These are phyloP conservation scores for Suillus decipiens DNA, from an alignment of 768 basidiomycete species.

Conservation along the genomic window DNA sequence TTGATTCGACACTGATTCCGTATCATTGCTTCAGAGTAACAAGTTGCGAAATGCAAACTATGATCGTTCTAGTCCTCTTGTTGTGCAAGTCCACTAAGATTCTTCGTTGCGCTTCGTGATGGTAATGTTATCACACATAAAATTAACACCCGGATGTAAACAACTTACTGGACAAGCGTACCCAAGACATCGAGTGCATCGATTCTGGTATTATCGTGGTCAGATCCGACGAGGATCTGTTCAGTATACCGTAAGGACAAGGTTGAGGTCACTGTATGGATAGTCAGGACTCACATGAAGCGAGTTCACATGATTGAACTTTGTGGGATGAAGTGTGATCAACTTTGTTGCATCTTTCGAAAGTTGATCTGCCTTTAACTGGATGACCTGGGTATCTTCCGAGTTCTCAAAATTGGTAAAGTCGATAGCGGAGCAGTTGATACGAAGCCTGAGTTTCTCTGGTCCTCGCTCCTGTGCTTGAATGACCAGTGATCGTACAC, in stretches of 20 bases:
- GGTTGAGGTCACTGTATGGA: not conserved
- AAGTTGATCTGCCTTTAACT: constrained; percentile 51
- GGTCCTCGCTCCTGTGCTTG: constrained; percentile 53
- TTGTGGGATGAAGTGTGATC: constrained; percentile 60
- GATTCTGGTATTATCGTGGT: constrained; percentile 70
- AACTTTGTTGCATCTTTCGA: constrained; percentile 35
- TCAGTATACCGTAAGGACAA: not conserved
- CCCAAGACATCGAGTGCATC: constrained; percentile 70
- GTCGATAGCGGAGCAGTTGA: constrained; percentile 59
- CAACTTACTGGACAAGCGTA: constrained; percentile 53
- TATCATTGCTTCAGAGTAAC: constrained; percentile 1
- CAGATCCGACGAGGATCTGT: constrained; percentile 70
- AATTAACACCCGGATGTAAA: not conserved
- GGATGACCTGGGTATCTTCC: constrained; percentile 57
- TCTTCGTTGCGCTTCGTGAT: constrained; percentile 36
- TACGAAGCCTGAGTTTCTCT: constrained; percentile 58
- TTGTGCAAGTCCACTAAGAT: constrained; percentile 39
- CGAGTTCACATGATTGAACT: constrained; percentile 68
- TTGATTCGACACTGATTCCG: too few species aligned
- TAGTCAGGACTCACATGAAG: constrained; percentile 48
- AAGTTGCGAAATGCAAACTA: not conserved
- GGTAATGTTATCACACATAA: constrained; percentile 9
- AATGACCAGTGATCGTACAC: constrained; percentile 60
- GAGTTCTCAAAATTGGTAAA: constrained; percentile 68
- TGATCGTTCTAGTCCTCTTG: constrained; percentile 26